Evolutionary conservation across 1,139 yeast genomes (phyloP).

Genomic region (Lodderomyces elongisporus): DNA sequence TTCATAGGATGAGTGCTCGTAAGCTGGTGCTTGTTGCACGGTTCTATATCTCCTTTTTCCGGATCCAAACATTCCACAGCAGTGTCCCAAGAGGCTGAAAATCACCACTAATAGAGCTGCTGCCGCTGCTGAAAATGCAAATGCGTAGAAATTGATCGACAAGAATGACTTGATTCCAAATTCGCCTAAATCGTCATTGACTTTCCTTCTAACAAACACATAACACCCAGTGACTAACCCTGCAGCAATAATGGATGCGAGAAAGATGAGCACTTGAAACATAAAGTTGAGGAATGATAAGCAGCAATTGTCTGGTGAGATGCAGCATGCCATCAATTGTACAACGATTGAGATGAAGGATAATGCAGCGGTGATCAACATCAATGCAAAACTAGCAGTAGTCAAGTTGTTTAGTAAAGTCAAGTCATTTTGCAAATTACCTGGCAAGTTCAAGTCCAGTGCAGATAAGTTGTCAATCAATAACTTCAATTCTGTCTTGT

Average conservation of each 20-base stretch:
- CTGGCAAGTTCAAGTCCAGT: slow-evolving; percentile 35
- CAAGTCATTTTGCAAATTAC: slow-evolving; percentile 29
- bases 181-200: slow-evolving; percentile 26
- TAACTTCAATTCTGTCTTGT: slow-evolving; percentile 22
- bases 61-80: slow-evolving; percentile 38
- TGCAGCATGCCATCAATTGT: slow-evolving; percentile 29
- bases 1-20: slow-evolving; percentile 26
- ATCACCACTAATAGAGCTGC: slow-evolving; percentile 32
- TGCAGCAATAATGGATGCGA: slow-evolving; percentile 30
- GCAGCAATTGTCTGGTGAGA: slow-evolving; percentile 35
- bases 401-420: slow-evolving; percentile 25
- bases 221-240: slow-evolving; percentile 33
- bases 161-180: slow-evolving; percentile 35
- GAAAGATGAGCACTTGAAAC: slow-evolving; percentile 27
- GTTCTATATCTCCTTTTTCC: slow-evolving; percentile 29
- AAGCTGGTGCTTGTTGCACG: slow-evolving; percentile 19
- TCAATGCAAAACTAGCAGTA: slow-evolving; percentile 24
- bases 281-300: slow-evolving; percentile 39
- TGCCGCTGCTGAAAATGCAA: slow-evolving; percentile 37
- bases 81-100: slow-evolving; percentile 39
- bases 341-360: slow-evolving; percentile 25
- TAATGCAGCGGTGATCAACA: slow-evolving; percentile 25
- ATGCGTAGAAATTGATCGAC: slow-evolving; percentile 41
- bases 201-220: slow-evolving; percentile 24
- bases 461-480: slow-evolving; percentile 27